Percentiles rank a stretch among this genome's conserved stretches.
phyloP scores from a whole-genome alignment of 2,329 filamentous ascomycete genomes.

The Phyllosticta citriasiana region DNA sequence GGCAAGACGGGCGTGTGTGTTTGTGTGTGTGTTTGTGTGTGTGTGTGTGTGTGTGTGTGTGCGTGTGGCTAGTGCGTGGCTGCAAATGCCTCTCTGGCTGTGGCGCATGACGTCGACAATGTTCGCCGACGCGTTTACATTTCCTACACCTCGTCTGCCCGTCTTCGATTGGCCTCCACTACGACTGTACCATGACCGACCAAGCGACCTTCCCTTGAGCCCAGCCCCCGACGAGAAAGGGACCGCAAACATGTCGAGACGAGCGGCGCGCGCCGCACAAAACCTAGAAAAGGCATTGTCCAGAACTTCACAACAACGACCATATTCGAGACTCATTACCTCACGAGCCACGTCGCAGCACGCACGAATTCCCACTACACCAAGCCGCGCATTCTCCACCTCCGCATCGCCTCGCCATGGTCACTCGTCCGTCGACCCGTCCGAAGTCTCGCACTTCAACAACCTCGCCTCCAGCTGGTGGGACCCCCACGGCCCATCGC shows the following conservation, averaged over 20 bases:
- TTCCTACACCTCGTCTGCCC: background rate
- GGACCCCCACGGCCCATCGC: slow-evolving; percentile 87
- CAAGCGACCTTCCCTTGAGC: background rate
- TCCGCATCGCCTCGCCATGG: background rate
- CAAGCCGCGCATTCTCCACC: background rate
- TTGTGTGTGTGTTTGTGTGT: too few species aligned
- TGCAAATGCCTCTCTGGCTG: background rate
- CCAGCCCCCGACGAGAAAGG: background rate
- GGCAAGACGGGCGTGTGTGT: too few species aligned
- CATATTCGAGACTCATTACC: background rate
- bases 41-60: too few species aligned
- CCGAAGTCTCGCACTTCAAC: slow-evolving; percentile 91
- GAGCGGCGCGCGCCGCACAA: background rate
- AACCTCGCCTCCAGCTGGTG: slow-evolving; percentile 91
- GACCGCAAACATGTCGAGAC: background rate
- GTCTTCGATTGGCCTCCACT: background rate
- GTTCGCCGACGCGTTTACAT: background rate
- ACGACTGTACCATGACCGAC: background rate
- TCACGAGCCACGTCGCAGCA: background rate
- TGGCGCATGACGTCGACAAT: background rate
- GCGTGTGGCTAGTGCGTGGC: background rate
- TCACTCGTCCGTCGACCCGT: slow-evolving; percentile 53
- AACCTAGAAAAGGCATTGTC: background rate
- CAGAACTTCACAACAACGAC: background rate
- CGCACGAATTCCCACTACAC: background rate